A percentile compares a stretch with the other conserved stretches of the same genome.
Evolutionary conservation across 2,329 filamentous ascomycete species (phyloP).

Genomic region (Cryphonectria carpinicola): DNA sequence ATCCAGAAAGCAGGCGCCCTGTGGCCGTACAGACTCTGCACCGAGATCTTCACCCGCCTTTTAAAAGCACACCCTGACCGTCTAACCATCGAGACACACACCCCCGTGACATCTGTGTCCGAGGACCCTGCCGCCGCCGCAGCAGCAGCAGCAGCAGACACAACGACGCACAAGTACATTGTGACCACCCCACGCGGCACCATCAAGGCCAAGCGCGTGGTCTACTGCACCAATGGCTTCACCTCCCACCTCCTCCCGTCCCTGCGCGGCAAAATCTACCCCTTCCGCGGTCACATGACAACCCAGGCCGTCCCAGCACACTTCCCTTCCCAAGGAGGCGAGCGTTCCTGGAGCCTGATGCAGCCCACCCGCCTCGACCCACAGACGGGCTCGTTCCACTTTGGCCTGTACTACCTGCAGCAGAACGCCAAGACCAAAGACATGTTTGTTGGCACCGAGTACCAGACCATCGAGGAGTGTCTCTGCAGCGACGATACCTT

Average conservation of each 20-base stretch:
- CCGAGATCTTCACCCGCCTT: conserved; percentile 5
- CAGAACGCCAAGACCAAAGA: conserved; percentile 21
- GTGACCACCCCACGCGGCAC: conserved; percentile 58
- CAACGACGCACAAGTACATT: conserved; percentile 42
- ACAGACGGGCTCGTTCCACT: conserved; percentile 4
- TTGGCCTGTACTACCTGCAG: conserved; percentile 24
- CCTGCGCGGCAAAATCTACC: conserved; percentile 59
- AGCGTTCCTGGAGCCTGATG: conserved; percentile 10
- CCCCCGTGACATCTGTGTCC: conserved; percentile 27
- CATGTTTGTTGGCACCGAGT: conserved; percentile 21
- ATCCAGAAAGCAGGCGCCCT: conserved; percentile 7
- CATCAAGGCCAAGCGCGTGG: conserved; percentile 56
- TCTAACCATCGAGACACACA: conserved; percentile 14
- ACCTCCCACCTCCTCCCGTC: conserved; percentile 63
- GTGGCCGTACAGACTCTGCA: conserved; percentile 14
- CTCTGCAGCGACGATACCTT: conserved; percentile 19
- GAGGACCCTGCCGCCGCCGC: conserved; percentile 16
- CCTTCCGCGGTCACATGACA: conserved; percentile 6
- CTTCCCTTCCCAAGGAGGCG: neutral
- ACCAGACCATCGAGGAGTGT: conserved; percentile 14
- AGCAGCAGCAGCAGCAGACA: conserved; percentile 20
- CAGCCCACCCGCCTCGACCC: conserved; percentile 1
- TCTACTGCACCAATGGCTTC: conserved; percentile 71
- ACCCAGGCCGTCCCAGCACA: neutral
- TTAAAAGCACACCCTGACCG: neutral